Conservation (phyloP, 2,329 filamentous ascomycete genomes). For the Fusarium odoratissimum region DNA sequence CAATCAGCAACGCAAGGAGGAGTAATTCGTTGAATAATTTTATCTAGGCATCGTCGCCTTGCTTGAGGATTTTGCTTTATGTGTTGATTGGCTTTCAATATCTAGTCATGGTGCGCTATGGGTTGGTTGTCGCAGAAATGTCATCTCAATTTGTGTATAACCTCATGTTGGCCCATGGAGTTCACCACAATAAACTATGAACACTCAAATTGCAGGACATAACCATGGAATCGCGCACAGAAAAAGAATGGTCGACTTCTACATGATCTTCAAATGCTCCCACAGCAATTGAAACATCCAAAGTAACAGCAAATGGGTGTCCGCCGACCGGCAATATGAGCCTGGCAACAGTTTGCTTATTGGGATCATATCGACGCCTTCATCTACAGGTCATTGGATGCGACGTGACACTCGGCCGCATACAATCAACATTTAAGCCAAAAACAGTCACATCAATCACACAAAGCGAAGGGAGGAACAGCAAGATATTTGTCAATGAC, state of each 20-base stretch:
- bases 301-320: no score
- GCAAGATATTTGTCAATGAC: conserved; percentile 24
- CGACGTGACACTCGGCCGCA: neutral
- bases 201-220: no score
- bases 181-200: rapidly evolving
- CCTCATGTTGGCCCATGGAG: rapidly evolving
- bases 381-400: neutral
- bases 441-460: neutral
- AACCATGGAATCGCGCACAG: no score
- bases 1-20: neutral
- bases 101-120: rapidly evolving
- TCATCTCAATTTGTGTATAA: rapidly evolving
- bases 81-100: neutral
- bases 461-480: neutral
- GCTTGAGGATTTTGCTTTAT: rapidly evolving
- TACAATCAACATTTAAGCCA: rapidly evolving
- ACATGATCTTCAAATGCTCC: no score
- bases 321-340: no score
- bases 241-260: no score
- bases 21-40: neutral
- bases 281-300: no score
- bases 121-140: rapidly evolving
- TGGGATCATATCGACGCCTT: neutral
- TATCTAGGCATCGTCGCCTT: neutral
- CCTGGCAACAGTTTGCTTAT: rapidly evolving